Percentiles rank a stretch among this genome's conserved stretches.
Conservation (phyloP, 2,329 filamentous ascomycete species). For the Aureobasidium sp. region DNA sequence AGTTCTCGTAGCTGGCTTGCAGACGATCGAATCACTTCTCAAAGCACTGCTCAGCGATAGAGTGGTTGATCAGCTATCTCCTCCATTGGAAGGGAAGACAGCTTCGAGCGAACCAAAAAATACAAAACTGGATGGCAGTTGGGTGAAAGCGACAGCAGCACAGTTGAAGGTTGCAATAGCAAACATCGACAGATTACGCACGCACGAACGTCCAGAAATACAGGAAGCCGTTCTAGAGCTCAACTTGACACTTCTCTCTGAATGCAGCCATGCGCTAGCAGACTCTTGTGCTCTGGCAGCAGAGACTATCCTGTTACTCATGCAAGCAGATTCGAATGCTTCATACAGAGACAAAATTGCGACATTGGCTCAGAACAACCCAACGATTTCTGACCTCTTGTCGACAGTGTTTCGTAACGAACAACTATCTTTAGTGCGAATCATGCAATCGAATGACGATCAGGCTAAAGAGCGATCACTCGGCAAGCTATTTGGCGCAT, state of each 20-base stretch:
- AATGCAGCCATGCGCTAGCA: conserved; percentile 66
- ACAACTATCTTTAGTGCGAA: conserved; percentile 69
- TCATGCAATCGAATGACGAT: conserved; percentile 81
- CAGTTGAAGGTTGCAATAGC: conserved; percentile 80
- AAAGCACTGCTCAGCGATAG: conserved; percentile 15
- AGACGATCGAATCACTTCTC: conserved; percentile 21
- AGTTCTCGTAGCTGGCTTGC: conserved; percentile 47
- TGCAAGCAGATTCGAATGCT: conserved; percentile 37
- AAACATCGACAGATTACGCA: conserved; percentile 67
- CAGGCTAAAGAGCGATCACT: conserved; percentile 65
- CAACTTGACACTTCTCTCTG: conserved; percentile 68
- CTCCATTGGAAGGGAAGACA: conserved; percentile 29
- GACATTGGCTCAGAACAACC: conserved; percentile 57
- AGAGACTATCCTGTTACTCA: conserved; percentile 70
- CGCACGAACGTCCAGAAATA: conserved; percentile 63
- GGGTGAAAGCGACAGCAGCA: conserved; percentile 71
- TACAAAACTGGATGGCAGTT: conserved; percentile 34
- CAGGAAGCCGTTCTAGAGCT: conserved; percentile 60
- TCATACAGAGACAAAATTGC: conserved; percentile 39
- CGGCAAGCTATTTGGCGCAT: conserved; percentile 67
- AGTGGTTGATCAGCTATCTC: conserved; percentile 18
- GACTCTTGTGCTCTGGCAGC: conserved; percentile 66
- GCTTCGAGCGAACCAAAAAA: not conserved
- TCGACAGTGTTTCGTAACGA: conserved; percentile 71
- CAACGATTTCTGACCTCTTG: conserved; percentile 55